Evolutionary conservation across 306 rosid species (phyloP), one percentile per base, ranked within the genome.

Genomic region (Comarum palustre): DNA sequence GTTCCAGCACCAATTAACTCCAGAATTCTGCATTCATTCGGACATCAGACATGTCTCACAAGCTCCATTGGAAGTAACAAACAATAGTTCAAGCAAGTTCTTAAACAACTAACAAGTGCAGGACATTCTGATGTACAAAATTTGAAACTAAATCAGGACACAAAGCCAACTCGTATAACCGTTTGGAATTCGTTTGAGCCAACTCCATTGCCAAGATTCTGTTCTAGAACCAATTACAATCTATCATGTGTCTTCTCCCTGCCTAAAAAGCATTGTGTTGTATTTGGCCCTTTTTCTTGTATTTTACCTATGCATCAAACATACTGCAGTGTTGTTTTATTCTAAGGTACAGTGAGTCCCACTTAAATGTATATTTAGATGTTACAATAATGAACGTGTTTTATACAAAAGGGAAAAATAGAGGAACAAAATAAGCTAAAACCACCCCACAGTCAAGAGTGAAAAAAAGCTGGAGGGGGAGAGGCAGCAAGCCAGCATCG

Each of bases 21-120:
- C 68, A 34, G 2, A 59, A 76, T 59, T 69, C 80, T 69, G 75
- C 75, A 76, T 45, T 69, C 73, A 76, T 20, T 27, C 32, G 45
- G 61, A 25, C 63, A 76, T 68, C 19, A 46, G 27, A 31, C 39
- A 55, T 25, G 3, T 25, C 24, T 25, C 12, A 27, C 20, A 32
- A 39, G 41, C 16, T 41, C 47, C 55, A 41, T 71, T 58, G 25
- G n/a, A 71, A 8, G 13, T 58, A 22, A 8, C 3, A 71, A 41
- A 2, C 3, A 24, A 25, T 22, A 0, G 17, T 39, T 14, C 7
- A 19, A 42, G 29, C 55, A 16, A 54, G 45, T 68, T 52, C n/a
- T n/a, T n/a, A n/a, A n/a, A n/a, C n/a, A n/a, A n/a, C n/a, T 15
- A 36, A 24, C 17, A 24, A 39, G 39, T 24, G 10, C 3, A 6